phyloP scores from a whole-genome alignment of 116 monocot genomes.

The Posidonia oceanica region DNA sequence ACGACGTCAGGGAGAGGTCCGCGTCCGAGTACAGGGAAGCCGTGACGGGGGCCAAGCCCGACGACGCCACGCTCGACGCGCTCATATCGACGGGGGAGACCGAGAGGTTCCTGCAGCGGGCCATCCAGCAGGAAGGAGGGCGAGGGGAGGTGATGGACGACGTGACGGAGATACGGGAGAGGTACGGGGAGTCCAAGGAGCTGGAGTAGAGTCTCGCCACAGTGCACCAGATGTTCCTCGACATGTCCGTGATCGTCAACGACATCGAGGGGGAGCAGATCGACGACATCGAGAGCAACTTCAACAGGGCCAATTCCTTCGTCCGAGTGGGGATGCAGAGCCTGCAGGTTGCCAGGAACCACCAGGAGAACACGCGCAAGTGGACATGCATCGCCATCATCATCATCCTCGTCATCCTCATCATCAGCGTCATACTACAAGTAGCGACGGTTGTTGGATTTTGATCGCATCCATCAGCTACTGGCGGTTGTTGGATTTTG shows the following conservation, averaged over 20 bases:
- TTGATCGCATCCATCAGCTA: too few relatives aligned
- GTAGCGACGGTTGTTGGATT: too few relatives aligned
- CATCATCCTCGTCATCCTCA: constrained; percentile 20
- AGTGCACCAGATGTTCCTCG: constrained; percentile 82
- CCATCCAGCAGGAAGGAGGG: constrained; percentile 63
- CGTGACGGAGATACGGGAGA: constrained; percentile 69
- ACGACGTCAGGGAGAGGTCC: constrained; percentile 26
- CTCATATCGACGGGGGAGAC: constrained; percentile 47
- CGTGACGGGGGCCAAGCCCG: constrained; percentile 62
- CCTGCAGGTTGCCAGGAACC: constrained; percentile 41
- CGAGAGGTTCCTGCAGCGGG: constrained; percentile 62
- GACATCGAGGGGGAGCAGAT: constrained; percentile 71
- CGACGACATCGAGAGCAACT: constrained; percentile 79
- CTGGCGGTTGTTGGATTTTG: too few relatives aligned
- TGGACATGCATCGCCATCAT: constrained; percentile 52
- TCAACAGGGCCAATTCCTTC: constrained; percentile 62
- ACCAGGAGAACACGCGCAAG: constrained; percentile 73
- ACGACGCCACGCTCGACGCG: constrained; percentile 53
- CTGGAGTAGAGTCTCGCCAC: constrained; percentile 67
- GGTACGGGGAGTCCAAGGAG: constrained; percentile 70
- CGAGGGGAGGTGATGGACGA: constrained; percentile 65
- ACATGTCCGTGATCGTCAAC: constrained; percentile 85
- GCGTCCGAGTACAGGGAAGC: constrained; percentile 51
- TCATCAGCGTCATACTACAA: constrained; percentile 32
- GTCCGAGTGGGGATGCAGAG: constrained; percentile 48